Conservation (phyloP, 169 alveolate genomes). For the Hepatocystis sp. region DNA sequence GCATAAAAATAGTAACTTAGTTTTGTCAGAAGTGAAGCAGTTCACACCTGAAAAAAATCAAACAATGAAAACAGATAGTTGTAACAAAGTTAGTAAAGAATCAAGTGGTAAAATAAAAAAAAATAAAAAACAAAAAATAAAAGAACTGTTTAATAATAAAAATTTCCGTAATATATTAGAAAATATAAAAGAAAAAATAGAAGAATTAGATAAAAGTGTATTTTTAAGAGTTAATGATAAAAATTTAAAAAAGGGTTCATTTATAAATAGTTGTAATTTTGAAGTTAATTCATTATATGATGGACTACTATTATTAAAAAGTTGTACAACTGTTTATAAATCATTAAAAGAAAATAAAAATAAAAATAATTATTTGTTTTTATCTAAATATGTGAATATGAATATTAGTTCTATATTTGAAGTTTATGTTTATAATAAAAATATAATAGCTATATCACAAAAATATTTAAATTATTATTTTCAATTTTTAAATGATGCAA, state of each 20-base stretch:
- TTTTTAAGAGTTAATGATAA: constrained; percentile 41
- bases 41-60: constrained; percentile 2
- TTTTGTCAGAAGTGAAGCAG: too few species aligned
- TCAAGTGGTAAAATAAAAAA: too few species aligned
- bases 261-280: constrained; percentile 26
- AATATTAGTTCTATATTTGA: constrained; percentile 55
- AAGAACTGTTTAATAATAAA: constrained; percentile 13
- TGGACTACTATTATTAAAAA: constrained; percentile 34
- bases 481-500: constrained; percentile 10
- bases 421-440: constrained; percentile 33
- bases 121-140: neutral
- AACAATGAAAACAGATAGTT: neutral
- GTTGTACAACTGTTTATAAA: constrained; percentile 52
- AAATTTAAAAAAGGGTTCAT: constrained; percentile 28
- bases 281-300: constrained; percentile 64
- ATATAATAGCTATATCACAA: constrained; percentile 34
- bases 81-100: too few species aligned
- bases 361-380: constrained; percentile 8
- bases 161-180: constrained; percentile 25
- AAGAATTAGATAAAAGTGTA: constrained; percentile 32
- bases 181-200: constrained; percentile 15
- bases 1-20: too few species aligned
- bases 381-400: constrained; percentile 60
- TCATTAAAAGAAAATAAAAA: constrained; percentile 14
- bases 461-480: constrained; percentile 52